A percentile compares a stretch with the other conserved stretches of the same genome.
phyloP scores from a whole-genome alignment of 2,329 filamentous ascomycete species.

The Emergomyces africanus region DNA sequence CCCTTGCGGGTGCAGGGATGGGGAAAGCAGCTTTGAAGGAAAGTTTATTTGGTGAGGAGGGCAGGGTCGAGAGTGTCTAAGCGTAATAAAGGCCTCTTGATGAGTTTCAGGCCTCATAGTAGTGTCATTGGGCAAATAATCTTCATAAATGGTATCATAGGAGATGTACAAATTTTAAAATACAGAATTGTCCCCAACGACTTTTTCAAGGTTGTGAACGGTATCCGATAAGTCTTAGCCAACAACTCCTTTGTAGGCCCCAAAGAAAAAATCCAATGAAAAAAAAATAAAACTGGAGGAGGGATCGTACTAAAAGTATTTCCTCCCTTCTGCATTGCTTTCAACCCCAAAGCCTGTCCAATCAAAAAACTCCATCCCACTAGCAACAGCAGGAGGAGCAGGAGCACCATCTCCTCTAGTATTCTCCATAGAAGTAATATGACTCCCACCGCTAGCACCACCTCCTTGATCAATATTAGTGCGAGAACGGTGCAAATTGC shows the following conservation, averaged over 20 bases:
- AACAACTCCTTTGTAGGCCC: no score
- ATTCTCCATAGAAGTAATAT: not conserved
- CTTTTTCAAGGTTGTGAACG: not conserved
- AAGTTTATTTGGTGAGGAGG: not conserved
- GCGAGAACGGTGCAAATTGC: no score
- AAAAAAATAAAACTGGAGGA: not conserved
- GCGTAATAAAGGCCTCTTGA: not conserved
- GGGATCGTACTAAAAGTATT: not conserved
- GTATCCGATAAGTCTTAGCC: not conserved
- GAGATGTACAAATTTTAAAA: not conserved
- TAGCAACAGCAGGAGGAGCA: not conserved
- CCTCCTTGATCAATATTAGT: not conserved
- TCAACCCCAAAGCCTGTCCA: not conserved
- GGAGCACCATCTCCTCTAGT: not conserved
- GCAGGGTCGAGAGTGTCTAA: not conserved
- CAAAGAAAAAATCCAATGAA: not conserved
- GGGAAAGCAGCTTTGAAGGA: constrained; percentile 8
- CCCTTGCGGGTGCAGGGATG: not conserved
- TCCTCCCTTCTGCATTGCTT: not conserved
- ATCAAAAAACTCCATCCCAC: not conserved
- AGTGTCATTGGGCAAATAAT: not conserved
- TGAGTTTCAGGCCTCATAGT: not conserved
- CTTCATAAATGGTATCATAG: not conserved
- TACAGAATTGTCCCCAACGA: not conserved
- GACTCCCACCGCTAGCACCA: not conserved